Base-by-base conservation (phyloP, 1,139 yeast genomes). In the Debaryomyces subglobosus region DNA sequence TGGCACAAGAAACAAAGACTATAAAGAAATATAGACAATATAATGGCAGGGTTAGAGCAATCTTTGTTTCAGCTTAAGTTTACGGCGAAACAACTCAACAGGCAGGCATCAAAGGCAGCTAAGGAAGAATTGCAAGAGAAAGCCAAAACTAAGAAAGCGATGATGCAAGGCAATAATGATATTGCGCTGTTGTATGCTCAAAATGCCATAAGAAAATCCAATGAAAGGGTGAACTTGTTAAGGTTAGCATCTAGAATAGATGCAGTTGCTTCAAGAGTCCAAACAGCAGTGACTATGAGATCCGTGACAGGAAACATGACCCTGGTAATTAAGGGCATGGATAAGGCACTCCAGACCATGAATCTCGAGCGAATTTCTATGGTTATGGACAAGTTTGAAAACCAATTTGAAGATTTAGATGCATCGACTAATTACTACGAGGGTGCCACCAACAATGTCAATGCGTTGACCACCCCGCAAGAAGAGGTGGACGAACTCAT, bases 211-310 rank as follows among this genome's bases (percentile, higher is more conserved):
- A 80, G 99, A 49, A 95, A 95, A 68, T 80, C 89, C 45, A 89
- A 89, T 57, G 99, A 95, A 67, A 75, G 96, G 53, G 77, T 94
- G 41, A 94, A 88, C 62, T 71, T 95, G 52, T 74, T 95, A 47
- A 78, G 95, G 55, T 74, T 95, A 51, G 88, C 97, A 0, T 89
- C 96, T 0, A 72, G 98, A 49, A 89, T 95, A 30, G 99, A 95
- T 67, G 95, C 98, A 0, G 99, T 95, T 25, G 96, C 98, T 0
- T 86, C 96, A 8, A 72, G 99, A 50, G 96, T 95, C 2, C 98
- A 94, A 61, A 95, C 99, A 0, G 98, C 99, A 0, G 97, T 92
- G 4, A 92, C 98, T 0, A 94, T 94, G 99, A 78, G 96, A 57
- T 82, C 88, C 45, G 97, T 94, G 5, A 89, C 97, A 0, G 94